phyloP scores from a whole-genome alignment of 257 asterid genomes.

The Solanum appendiculatum region DNA sequence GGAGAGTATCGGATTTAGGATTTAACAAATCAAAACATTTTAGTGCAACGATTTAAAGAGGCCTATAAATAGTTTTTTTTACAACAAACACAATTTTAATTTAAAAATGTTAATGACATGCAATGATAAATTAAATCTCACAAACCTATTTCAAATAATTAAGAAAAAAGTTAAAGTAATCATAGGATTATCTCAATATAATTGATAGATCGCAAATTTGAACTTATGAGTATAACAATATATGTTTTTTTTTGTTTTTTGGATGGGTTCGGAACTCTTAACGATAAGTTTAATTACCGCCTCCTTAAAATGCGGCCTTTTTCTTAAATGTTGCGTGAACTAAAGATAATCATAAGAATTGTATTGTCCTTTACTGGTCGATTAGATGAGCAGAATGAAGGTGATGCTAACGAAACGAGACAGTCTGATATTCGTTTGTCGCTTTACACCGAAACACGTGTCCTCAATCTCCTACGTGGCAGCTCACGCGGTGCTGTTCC shows the following conservation, averaged over 20 bases:
- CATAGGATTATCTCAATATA: background rate
- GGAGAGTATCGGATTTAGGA: background rate
- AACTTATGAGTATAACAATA: too few species aligned
- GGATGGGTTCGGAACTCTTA: background rate
- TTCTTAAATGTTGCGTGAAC: background rate
- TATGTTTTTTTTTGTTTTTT: too few species aligned
- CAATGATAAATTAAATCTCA: background rate
- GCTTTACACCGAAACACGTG: background rate
- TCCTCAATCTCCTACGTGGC: slow-evolving; percentile 14
- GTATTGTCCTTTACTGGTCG: background rate
- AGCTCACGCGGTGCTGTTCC: background rate
- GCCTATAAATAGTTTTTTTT: background rate
- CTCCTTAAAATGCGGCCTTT: background rate
- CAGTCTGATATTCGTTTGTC: background rate
- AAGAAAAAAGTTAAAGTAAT: too few species aligned
- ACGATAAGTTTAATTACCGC: background rate
- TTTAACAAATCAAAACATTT: background rate
- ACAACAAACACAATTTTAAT: background rate
- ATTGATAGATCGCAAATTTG: too few species aligned
- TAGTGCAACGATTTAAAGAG: background rate
- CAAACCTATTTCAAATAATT: too few species aligned
- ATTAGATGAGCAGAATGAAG: background rate
- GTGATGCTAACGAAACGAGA: background rate
- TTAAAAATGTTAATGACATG: background rate
- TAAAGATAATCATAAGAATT: background rate